Base-by-base conservation (phyloP, 2,329 filamentous ascomycete species). In the Fusarium longipes region DNA sequence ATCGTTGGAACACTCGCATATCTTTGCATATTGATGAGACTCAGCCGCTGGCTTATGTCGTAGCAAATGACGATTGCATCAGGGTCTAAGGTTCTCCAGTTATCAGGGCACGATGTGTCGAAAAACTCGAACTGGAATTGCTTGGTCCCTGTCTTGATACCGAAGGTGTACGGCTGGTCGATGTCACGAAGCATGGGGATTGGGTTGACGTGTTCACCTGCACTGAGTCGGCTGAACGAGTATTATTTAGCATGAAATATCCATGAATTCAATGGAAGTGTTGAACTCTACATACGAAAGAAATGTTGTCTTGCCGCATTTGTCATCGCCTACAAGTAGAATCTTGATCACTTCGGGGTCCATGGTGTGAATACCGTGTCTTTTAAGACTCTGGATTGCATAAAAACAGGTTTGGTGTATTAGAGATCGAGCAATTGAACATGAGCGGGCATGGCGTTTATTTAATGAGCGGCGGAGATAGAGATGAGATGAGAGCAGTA, bases 251-350 rank as follows among this genome's bases (percentile, higher is more conserved):
- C 45, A 54, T 57, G 30, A 57, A 51, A 64, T 43, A 18, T 39
- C 27, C 24, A 40, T 45, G 27, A 49, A 44, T 57, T 38, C 52
- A 27, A 64, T 40, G 48, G 50, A 56, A 33, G 59, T 61, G 20
- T 52, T 45, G 32, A 58, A 62, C 27, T 48, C 51, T 70, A 82
- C 86, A 67, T 72, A 89, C 87, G 86, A 87, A 71, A 89, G 74
- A 74, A 89, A 88, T 1, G 83, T 87, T 22, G 86, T 86, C 76
- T 89, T 89, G 54, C 87, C 87, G 65, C 86, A 86, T 71, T 81
- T 80, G 61, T 84, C 81, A 75, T 89, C 86, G 30, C 87, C 87
- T n/a, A 89, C 77, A 20, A 89, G 75, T 27, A 89, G 74, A 15
- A 89, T 78, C n/a, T 79, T 85, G 70, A 87, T 78, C 47, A 79